Percentiles rank a stretch among this genome's conserved stretches.
These are phyloP conservation scores for Ceratobasidium sp. DNA, from an alignment of 1,284 basidiomycete genomes.

Conservation along the genomic window DNA sequence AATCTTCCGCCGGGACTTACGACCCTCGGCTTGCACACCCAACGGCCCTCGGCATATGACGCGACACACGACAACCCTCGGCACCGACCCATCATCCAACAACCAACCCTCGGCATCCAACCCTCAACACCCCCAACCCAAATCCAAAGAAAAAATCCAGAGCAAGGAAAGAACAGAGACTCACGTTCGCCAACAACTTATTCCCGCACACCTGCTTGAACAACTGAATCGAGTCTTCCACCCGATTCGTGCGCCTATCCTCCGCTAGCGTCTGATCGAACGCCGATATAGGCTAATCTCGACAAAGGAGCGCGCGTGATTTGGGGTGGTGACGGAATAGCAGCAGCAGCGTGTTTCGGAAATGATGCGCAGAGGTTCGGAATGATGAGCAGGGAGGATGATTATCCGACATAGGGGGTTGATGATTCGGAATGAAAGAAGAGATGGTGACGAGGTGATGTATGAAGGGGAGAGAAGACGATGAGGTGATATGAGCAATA, in stretches of 20 bases:
- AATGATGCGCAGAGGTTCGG: too few species aligned
- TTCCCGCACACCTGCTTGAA: slow-evolving; percentile 79
- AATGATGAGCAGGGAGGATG: too few species aligned
- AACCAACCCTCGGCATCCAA: neutral
- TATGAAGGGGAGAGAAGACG: neutral
- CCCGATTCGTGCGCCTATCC: slow-evolving; percentile 60
- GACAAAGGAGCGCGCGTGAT: neutral
- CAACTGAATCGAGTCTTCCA: slow-evolving; percentile 79
- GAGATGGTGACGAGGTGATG: neutral
- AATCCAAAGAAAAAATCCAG: neutral
- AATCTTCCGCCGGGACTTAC: neutral
- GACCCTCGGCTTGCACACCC: neutral
- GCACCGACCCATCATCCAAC: neutral
- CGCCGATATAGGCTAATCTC: slow-evolving; percentile 43
- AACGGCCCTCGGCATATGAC: neutral
- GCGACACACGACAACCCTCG: neutral
- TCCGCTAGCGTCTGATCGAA: slow-evolving; percentile 49
- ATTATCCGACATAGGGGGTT: too few species aligned
- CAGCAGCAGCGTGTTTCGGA: neutral
- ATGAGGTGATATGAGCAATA: neutral
- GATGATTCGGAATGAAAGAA: neutral
- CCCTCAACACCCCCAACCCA: neutral
- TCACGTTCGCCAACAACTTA: slow-evolving; percentile 56
- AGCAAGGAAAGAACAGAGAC: neutral
- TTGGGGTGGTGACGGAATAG: slow-evolving; percentile 20